Evolutionary conservation across 192 early-diverging fungal species (phyloP).

Genomic region (Backusella morwellensis): DNA sequence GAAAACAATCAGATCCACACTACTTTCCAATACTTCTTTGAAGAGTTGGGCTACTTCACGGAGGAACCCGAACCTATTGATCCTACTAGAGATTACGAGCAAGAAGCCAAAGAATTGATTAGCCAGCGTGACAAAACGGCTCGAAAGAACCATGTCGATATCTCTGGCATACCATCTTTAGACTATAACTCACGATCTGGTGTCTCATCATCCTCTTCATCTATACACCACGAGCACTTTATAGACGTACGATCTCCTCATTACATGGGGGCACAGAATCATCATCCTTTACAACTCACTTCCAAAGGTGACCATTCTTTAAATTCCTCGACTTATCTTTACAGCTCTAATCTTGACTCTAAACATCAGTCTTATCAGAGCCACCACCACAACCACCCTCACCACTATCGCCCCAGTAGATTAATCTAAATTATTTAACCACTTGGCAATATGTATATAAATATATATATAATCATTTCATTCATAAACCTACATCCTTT

Average conservation of each 20-base stretch:
- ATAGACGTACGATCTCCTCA: constrained; percentile 11
- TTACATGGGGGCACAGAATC: not conserved
- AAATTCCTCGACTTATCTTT: not conserved
- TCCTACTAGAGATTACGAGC: constrained; percentile 26
- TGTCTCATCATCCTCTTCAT: constrained; percentile 1
- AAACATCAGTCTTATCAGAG: not conserved
- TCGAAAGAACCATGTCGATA: constrained; percentile 11
- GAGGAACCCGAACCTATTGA: constrained; percentile 38
- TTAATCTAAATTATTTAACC: not conserved
- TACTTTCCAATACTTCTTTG: constrained; percentile 21
- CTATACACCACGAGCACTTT: constrained; percentile 10
- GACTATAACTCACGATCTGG: constrained; percentile 5
- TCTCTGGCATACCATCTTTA: not conserved
- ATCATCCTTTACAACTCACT: not conserved
- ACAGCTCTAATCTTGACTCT: not conserved
- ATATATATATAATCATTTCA: not conserved
- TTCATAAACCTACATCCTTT: not conserved
- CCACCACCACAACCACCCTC: not conserved
- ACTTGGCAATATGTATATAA: not conserved
- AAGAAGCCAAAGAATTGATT: constrained; percentile 10
- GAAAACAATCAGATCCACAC: constrained; percentile 28
- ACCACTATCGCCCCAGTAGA: constrained; percentile 10
- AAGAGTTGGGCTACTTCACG: constrained; percentile 27
- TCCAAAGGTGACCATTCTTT: not conserved
- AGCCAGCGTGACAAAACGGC: not conserved